A percentile compares a stretch with the other conserved stretches of the same genome.
These are phyloP conservation scores for Rhizopus arrhizus DNA, from an alignment of 371 early-diverging fungal genomes.

Conservation along the genomic window DNA sequence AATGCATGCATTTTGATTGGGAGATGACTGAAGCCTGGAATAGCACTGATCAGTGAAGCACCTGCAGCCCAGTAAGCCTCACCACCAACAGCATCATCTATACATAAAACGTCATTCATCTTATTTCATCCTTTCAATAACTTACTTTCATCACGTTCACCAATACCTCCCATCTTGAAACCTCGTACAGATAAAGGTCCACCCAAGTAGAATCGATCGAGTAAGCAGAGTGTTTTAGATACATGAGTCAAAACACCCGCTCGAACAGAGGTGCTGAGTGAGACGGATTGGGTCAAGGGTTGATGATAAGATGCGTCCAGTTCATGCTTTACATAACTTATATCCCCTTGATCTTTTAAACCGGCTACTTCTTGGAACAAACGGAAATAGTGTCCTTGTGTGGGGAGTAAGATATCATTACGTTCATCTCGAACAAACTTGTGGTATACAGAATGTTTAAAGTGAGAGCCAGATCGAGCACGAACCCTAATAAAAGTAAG, in stretches of 20 bases:
- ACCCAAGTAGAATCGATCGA: conserved; percentile 88
- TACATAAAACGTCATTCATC: not conserved
- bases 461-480: conserved; percentile 77
- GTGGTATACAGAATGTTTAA: conserved; percentile 78
- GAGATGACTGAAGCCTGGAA: conserved; percentile 67
- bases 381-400: conserved; percentile 65
- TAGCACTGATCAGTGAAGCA: conserved; percentile 72
- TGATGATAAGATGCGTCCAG: conserved; percentile 57
- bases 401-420: conserved; percentile 75
- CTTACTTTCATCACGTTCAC: conserved; percentile 77
- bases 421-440: conserved; percentile 70
- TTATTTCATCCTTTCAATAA: not conserved
- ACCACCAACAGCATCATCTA: conserved; percentile 88
- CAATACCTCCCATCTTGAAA: conserved; percentile 84
- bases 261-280: conserved; percentile 39
- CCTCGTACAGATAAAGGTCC: conserved; percentile 88
- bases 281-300: conserved; percentile 31
- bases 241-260: conserved; percentile 67
- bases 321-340: conserved; percentile 71
- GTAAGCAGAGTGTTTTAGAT: conserved; percentile 46
- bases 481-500: conserved; percentile 63
- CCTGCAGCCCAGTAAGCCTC: conserved; percentile 81
- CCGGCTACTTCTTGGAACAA: conserved; percentile 51
- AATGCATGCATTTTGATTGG: conserved; percentile 86
- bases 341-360: conserved; percentile 79